phyloP scores from a whole-genome alignment of 805 yeast species.

The Candida sphagnicola region DNA sequence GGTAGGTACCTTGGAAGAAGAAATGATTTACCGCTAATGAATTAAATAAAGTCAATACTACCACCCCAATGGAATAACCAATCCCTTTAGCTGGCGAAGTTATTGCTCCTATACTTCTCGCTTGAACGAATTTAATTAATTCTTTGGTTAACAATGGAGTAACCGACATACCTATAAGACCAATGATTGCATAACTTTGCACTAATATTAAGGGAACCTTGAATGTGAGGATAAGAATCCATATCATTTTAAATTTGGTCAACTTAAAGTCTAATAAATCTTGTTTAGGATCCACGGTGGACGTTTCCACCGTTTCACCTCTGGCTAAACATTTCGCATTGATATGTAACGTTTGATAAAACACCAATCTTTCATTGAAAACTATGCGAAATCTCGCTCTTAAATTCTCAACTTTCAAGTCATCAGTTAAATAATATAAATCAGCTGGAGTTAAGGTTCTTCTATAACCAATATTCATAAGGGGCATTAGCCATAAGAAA shows the following conservation, averaged over 20 bases:
- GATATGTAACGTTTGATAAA: conserved; percentile 12
- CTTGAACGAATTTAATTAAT: conserved; percentile 28
- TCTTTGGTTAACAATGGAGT: conserved; percentile 24
- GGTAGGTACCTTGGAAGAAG: conserved; percentile 51
- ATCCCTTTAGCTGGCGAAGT: conserved; percentile 21
- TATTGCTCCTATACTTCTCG: conserved; percentile 15
- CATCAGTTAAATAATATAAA: conserved; percentile 34
- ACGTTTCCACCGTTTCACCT: conserved; percentile 13
- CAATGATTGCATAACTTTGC: background rate
- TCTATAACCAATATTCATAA: conserved; percentile 60
- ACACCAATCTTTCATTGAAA: conserved; percentile 13
- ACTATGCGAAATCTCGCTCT: background rate
- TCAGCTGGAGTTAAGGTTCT: conserved; percentile 62
- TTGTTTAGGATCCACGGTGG: conserved; percentile 12
- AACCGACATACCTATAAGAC: conserved; percentile 5
- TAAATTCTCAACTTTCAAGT: conserved; percentile 22
- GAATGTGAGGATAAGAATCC: conserved; percentile 21
- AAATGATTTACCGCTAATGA: conserved; percentile 46
- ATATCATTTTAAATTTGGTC: conserved; percentile 15
- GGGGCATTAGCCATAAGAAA: conserved; percentile 63
- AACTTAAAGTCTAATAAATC: conserved; percentile 24
- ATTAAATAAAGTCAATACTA: conserved; percentile 9
- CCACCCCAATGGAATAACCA: conserved; percentile 31
- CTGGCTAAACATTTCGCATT: conserved; percentile 19
- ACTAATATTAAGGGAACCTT: conserved; percentile 13